Percentiles rank a stretch among this genome's conserved stretches.
Conservation (phyloP, 257 asterid genomes). For the Fraxinus pennsylvanica region DNA sequence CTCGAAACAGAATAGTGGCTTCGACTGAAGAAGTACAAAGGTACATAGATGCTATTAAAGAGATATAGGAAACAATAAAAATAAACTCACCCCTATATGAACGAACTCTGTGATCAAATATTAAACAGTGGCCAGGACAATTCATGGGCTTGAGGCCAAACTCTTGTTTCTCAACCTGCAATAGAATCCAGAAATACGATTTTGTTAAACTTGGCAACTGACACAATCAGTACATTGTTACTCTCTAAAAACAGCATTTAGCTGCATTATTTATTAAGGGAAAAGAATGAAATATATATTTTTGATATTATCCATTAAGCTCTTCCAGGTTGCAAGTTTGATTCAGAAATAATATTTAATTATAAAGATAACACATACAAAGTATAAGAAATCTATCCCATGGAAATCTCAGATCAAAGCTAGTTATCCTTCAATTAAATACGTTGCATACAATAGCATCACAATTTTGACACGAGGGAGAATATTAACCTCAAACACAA, state of each 20-base stretch:
- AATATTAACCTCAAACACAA: slow-evolving; percentile 74
- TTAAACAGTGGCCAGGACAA: slow-evolving; percentile 97
- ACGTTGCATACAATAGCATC: background rate
- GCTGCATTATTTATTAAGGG: background rate
- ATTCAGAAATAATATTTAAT: background rate
- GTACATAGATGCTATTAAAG: slow-evolving; percentile 11
- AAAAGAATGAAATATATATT: background rate
- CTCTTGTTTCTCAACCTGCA: slow-evolving; percentile 93
- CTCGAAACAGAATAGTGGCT: background rate
- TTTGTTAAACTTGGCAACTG: slow-evolving; percentile 19
- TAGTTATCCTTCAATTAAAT: background rate
- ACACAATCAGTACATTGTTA: slow-evolving; percentile 9
- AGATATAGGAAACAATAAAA: slow-evolving; percentile 8
- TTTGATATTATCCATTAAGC: background rate
- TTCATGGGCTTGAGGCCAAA: slow-evolving; percentile 99
- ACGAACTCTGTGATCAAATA: slow-evolving; percentile 91
- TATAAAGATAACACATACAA: background rate
- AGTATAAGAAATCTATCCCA: background rate
- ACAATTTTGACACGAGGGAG: background rate
- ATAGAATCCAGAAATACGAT: slow-evolving; percentile 21
- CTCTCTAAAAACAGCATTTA: background rate
- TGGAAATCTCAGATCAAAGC: background rate
- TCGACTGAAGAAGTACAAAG: background rate
- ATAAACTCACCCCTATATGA: slow-evolving; percentile 80
- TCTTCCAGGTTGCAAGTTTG: background rate